A percentile compares a stretch with the other conserved stretches of the same genome.
phyloP scores from a whole-genome alignment of 1,139 yeast genomes.

The Zygosaccharomyces sapae region DNA sequence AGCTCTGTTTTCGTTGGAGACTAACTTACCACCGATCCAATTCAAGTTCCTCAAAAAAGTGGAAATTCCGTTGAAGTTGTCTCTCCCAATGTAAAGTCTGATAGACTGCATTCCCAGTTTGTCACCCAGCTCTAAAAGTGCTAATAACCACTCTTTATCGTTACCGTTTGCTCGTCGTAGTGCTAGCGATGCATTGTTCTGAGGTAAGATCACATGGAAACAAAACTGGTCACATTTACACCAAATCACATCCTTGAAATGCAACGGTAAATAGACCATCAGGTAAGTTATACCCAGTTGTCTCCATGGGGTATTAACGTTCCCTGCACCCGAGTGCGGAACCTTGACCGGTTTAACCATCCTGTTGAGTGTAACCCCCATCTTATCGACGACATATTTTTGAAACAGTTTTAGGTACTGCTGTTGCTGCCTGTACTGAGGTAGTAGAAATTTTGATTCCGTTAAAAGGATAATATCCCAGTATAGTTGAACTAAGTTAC shows the following conservation, averaged over 20 bases:
- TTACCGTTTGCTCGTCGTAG: slow-evolving; percentile 10
- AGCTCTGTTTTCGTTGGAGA: slow-evolving; percentile 28
- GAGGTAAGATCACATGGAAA: slow-evolving; percentile 25
- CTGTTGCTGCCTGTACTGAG: slow-evolving; percentile 4
- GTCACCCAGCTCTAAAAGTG: slow-evolving; percentile 27
- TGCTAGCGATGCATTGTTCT: slow-evolving; percentile 4
- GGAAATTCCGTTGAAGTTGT: slow-evolving; percentile 20
- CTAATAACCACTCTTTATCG: slow-evolving; percentile 28
- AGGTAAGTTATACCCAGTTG: slow-evolving; percentile 24
- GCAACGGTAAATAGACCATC: slow-evolving; percentile 25
- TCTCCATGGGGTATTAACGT: slow-evolving; percentile 21
- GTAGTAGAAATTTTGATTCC: slow-evolving; percentile 28
- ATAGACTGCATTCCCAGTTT: slow-evolving; percentile 17
- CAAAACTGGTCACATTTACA: slow-evolving; percentile 20
- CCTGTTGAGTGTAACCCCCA: slow-evolving; percentile 3
- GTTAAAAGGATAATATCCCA: slow-evolving; percentile 34
- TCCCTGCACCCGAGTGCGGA: not conserved
- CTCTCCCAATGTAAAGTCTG: slow-evolving; percentile 27
- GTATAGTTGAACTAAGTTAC: slow-evolving; percentile 24
- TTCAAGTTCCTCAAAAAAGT: slow-evolving; percentile 27
- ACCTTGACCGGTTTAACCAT: slow-evolving; percentile 9
- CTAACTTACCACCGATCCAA: slow-evolving; percentile 35
- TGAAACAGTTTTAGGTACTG: slow-evolving; percentile 18
- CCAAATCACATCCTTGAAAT: slow-evolving; percentile 25
- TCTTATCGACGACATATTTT: slow-evolving; percentile 18